Conservation (phyloP, 78 protist species). For the Emiliania huxleyi region DNA sequence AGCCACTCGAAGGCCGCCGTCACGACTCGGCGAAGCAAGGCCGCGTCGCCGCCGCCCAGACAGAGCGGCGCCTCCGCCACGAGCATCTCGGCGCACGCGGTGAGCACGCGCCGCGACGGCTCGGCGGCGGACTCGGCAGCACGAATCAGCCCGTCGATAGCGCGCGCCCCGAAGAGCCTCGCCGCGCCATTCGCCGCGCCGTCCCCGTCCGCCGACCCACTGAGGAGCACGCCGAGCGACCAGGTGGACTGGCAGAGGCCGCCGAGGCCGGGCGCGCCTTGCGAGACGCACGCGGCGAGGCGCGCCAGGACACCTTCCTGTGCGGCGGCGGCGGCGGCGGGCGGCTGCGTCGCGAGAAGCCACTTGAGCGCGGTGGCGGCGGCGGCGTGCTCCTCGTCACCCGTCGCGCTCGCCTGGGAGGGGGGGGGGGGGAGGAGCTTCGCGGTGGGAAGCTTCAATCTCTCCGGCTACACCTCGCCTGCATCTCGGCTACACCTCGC, state of each 20-base stretch:
- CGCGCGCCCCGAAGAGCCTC: not conserved
- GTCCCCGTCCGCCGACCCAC: not conserved
- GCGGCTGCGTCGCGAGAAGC: not conserved
- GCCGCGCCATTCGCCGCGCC: not conserved
- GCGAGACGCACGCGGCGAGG: not conserved
- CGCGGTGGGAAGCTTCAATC: no score
- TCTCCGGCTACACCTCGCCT: no score
- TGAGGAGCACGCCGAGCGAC: not conserved
- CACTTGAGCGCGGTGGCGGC: not conserved
- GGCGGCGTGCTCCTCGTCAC: not conserved
- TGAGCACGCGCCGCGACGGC: not conserved
- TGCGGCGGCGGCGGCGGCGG: not conserved
- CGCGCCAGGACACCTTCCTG: not conserved
- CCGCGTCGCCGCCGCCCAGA: not conserved
- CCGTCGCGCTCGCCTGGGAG: not conserved
- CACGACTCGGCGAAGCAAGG: not conserved
- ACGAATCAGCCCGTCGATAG: not conserved
- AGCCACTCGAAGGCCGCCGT: not conserved
- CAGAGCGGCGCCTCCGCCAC: not conserved
- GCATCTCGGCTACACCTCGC: no score
- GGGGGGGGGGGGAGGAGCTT: no score
- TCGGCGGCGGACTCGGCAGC: not conserved
- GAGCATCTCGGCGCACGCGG: not conserved
- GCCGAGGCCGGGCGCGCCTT: not conserved
- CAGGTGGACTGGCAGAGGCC: not conserved